Evolutionary conservation across 2,329 filamentous ascomycete genomes (phyloP), one percentile per base, ranked within the genome.

Genomic region (Colletotrichum lindemuthianum): DNA sequence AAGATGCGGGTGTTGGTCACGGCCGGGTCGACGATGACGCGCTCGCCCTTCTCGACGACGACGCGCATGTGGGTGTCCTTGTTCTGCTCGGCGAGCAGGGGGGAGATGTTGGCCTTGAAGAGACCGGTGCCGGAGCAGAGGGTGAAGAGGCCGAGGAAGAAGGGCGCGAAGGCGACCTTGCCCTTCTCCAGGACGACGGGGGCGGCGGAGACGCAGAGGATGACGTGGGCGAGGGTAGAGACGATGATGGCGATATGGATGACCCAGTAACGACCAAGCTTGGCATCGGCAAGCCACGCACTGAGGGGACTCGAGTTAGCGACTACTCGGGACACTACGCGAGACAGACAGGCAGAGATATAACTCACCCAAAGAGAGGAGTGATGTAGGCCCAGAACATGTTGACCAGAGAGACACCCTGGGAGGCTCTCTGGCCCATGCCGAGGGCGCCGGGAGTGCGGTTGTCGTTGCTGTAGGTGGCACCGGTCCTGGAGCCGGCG

Each of bases 61-160:
- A 92, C 82, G 53, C 82, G 83, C 68, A 88, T 84, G 65, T 81
- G 84, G 4, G 80, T 83, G 61, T 87, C 84, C 39, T 81, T 82
- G 74, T 90, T 89, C 75, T 92, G 90, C 71, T 92, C 90, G 16
- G 89, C 89, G 60, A 92, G 86, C 15, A 92, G 79, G 0, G 90
- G 88, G 0, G 89, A 88, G 47, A 94, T 90, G 72, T 94, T 94
- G 68, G 89, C 86, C 81, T 94, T 95, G 85, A 94, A 93, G 71
- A 92, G 90, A 67, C 91, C 91, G 1, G 90, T 92, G 47, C 91
- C 91, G 36, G 92, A 75, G 69, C 82, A 82, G 43, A 85, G 79
- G 32, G 73, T 72, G 39, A 84, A 71, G 37, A 84, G 78, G n/a
- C 90, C 90, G 72, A 93, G 86, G 72, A 93, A 84, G 70, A 92